A percentile compares a stretch with the other conserved stretches of the same genome.
phyloP scores from a whole-genome alignment of 2,329 filamentous ascomycete species.

The Beauveria varroae region DNA sequence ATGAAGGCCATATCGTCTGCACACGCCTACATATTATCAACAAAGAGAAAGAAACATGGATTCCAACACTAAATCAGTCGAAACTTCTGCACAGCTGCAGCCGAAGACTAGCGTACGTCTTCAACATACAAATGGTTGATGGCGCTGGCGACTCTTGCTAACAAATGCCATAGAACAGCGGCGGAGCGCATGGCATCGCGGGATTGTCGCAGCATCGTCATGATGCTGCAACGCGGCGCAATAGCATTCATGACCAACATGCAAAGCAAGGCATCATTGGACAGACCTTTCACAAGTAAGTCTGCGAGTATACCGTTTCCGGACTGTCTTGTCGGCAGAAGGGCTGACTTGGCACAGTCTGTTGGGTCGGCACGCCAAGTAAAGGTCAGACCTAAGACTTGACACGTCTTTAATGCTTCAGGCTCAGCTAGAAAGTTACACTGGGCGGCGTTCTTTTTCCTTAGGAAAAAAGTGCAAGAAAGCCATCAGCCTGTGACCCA shows the following conservation, averaged over 20 bases:
- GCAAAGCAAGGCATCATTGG: not conserved
- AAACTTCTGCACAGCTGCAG: not conserved
- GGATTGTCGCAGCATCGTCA: conserved; percentile 1
- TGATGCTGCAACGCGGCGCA: not conserved
- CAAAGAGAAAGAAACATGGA: not conserved
- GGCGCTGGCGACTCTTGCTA: not conserved
- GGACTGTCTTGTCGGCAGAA: not conserved
- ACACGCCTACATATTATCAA: not conserved
- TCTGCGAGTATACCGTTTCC: not conserved
- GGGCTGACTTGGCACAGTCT: not conserved
- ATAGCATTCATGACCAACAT: not conserved
- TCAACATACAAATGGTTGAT: not conserved
- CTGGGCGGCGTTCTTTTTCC: no score
- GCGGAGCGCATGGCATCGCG: not conserved
- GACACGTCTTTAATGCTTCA: no score
- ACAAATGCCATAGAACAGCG: not conserved
- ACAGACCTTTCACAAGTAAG: conserved; percentile 1
- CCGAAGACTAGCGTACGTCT: not conserved
- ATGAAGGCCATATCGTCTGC: not conserved
- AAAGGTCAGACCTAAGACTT: not conserved
- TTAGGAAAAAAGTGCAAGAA: no score
- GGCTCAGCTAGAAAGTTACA: no score
- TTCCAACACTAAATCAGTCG: not conserved
- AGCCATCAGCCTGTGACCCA: no score
- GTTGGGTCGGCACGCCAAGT: conserved; percentile 2